Base-by-base conservation (phyloP, 345 rosid genomes). In the Kandelia obovata region DNA sequence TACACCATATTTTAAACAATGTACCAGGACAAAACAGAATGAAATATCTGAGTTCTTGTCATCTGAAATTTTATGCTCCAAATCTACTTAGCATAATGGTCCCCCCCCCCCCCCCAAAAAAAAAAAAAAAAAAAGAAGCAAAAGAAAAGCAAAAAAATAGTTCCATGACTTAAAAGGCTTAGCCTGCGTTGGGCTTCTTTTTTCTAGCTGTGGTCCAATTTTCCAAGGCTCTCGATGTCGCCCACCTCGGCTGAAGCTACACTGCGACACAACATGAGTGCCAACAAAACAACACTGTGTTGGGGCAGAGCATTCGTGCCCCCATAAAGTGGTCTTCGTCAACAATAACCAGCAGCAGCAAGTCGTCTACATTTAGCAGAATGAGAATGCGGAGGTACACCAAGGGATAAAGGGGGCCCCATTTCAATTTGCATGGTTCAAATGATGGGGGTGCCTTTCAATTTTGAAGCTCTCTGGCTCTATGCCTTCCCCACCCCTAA, bases 271-370 rank as follows among this genome's bases (percentile, higher is more conserved):
- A n/a, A 66, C 71, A 65, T 20, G 70, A 66, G 49, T 52, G 66
- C 55, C 76, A 66, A 59, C 66, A 73, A 60, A 31, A 71, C 76
- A 73, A 73, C 76, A 66, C 39, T 1, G 6, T 73, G 71, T 59
- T 73, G 58, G 35, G 35, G 35, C 5, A 4, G 35, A 7, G 51
- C 32, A 57, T 58, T 72, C 58, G 51, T 21, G 46, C 69, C 7
- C 7, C 5, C n/a, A 1, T 19, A 17, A 35, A 23, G 28, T 25
- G 15, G 16, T 11, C 21, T 57, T 32, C 49, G 30, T 21, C 15
- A 10, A 55, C 11, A 11, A 5, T 25, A 0, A 23, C 0, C 13
- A 7, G 8, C 7, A 9, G 23, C 58, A 1, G 30, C 49, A 3
- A 43, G 49, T 43, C 68, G 30, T 39, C 66, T 11, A 6, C 25